Percentiles rank a stretch among this genome's conserved stretches.
phyloP scores from a whole-genome alignment of 345 rosid species.

The Dipteronia dyeriana region DNA sequence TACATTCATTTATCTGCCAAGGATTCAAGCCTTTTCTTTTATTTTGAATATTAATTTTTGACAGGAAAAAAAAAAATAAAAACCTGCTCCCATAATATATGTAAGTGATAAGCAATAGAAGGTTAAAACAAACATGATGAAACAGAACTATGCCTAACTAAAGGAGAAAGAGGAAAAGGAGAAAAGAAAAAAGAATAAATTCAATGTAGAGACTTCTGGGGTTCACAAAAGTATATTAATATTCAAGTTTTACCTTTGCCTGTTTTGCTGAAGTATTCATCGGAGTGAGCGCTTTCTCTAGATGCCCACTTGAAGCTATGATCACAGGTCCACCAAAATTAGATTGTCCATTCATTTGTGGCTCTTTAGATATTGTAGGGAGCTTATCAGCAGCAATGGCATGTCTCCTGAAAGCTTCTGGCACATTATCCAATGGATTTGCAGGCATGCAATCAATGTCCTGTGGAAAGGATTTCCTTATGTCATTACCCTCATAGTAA shows the following conservation, averaged over 20 bases:
- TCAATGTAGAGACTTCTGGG: background rate
- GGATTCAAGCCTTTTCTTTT: background rate
- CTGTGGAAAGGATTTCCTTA: constrained; percentile 40
- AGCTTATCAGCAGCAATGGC: constrained; percentile 39
- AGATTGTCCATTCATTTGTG: constrained; percentile 47
- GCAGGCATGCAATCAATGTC: constrained; percentile 98
- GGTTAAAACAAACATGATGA: background rate
- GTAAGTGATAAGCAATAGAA: background rate
- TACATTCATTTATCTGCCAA: background rate
- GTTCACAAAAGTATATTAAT: background rate
- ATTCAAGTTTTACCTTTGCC: constrained; percentile 30
- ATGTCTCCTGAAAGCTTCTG: constrained; percentile 76
- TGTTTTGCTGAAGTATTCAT: constrained; percentile 44
- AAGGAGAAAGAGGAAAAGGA: background rate
- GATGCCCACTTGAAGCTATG: constrained; percentile 46
- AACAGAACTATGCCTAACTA: background rate
- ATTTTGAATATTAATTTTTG: background rate
- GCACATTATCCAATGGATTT: constrained; percentile 84
- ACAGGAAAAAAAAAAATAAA: too few species aligned
- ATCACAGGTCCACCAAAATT: constrained; percentile 47
- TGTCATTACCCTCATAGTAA: constrained; percentile 17
- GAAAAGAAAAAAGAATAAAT: background rate
- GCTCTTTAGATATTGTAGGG: constrained; percentile 45
- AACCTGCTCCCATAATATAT: too few species aligned
- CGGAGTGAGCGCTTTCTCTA: constrained; percentile 41